phyloP scores from a whole-genome alignment of 805 yeast genomes.

The Wickerhamomyces bovis region DNA sequence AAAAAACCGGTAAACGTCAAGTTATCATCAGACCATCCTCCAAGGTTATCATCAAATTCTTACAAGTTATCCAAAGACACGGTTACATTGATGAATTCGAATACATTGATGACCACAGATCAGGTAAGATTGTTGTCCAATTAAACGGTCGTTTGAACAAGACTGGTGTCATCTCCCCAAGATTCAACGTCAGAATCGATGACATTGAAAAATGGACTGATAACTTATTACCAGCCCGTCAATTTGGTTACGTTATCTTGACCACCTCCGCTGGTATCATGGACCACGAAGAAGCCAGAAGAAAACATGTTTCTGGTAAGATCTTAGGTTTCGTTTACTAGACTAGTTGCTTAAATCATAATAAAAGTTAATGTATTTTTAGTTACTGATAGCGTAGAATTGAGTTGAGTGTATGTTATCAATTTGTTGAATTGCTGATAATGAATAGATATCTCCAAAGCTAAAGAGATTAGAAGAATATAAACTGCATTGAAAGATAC shows the following conservation, averaged over 20 bases:
- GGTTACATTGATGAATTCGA: conserved; percentile 99
- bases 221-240: conserved; percentile 98
- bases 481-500: too few relatives aligned
- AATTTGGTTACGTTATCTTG: conserved; percentile 94
- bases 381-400: neutral
- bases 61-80: conserved; percentile 96
- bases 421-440: too few relatives aligned
- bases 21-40: conserved; percentile 97
- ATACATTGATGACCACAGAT: conserved; percentile 98
- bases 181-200: conserved; percentile 93
- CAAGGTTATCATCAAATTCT: conserved; percentile 95
- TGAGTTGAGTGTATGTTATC: neutral
- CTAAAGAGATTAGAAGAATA: too few relatives aligned
- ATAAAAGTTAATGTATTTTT: conserved; percentile 10
- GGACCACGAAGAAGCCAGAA: conserved; percentile 99
- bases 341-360: conserved; percentile 4
- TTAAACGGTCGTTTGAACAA: conserved; percentile 98
- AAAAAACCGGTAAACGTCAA: conserved; percentile 98
- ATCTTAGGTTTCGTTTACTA: conserved; percentile 97
- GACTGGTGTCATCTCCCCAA: conserved; percentile 98
- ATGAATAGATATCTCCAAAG: too few relatives aligned
- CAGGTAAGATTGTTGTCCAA: conserved; percentile 95
- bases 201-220: conserved; percentile 98
- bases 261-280: conserved; percentile 99
- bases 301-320: conserved; percentile 99